Evolutionary conservation across 2,329 filamentous ascomycete species (phyloP).

Genomic region (Neurospora sp.): DNA sequence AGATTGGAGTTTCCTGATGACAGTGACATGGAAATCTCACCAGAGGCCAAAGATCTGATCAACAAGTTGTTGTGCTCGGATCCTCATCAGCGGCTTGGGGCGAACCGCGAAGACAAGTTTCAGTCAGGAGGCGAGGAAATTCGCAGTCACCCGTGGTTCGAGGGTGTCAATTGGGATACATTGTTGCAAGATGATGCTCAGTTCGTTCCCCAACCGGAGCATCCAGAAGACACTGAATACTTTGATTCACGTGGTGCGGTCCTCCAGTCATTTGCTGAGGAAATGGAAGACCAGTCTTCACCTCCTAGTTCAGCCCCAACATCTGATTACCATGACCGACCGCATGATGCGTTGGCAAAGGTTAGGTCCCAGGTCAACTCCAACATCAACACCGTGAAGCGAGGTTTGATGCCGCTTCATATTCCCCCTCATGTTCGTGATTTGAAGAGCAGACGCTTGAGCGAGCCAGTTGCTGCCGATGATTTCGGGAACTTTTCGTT

Average conservation of each 20-base stretch:
- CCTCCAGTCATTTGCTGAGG: conserved; percentile 83
- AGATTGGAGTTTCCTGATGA: conserved; percentile 90
- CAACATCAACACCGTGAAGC: conserved; percentile 80
- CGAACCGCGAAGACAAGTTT: conserved; percentile 76
- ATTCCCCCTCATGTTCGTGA: conserved; percentile 96
- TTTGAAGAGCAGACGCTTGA: conserved; percentile 74
- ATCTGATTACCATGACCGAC: conserved; percentile 75
- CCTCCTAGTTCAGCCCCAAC: conserved; percentile 61
- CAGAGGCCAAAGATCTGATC: conserved; percentile 88
- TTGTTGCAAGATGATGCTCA: conserved; percentile 92
- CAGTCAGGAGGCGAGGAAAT: conserved; percentile 84
- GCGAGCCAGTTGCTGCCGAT: conserved; percentile 79
- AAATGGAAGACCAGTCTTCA: conserved; percentile 81
- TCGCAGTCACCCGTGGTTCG: conserved; percentile 80
- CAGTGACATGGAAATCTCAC: conserved; percentile 64
- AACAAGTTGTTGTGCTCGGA: conserved; percentile 84
- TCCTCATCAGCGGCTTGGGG: conserved; percentile 70
- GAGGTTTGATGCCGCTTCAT: conserved; percentile 86
- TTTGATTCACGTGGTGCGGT: conserved; percentile 90
- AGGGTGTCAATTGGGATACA: conserved; percentile 78
- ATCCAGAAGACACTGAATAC: conserved; percentile 96
- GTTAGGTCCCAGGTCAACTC: conserved; percentile 81
- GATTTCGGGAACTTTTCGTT: conserved; percentile 96
- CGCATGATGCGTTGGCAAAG: conserved; percentile 86
- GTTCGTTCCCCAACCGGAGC: conserved; percentile 85